phyloP scores from a whole-genome alignment of 2,329 filamentous ascomycete species.

The Cyclaneusma minus region DNA sequence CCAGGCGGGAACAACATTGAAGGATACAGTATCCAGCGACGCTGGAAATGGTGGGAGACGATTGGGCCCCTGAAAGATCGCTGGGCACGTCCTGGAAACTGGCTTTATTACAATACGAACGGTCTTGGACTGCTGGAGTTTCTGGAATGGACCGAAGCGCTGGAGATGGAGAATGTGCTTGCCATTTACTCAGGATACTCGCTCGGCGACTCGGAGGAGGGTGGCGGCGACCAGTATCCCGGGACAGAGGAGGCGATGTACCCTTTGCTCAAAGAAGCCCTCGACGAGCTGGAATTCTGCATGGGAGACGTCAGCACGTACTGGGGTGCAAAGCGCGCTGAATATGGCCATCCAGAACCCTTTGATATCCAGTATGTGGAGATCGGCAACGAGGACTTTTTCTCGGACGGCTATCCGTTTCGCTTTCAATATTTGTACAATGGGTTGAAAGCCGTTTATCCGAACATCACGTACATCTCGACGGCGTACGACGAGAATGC shows the following conservation, averaged over 20 bases:
- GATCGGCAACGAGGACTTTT: slow-evolving; percentile 53
- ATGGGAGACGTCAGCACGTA: slow-evolving; percentile 24
- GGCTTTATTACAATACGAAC: slow-evolving; percentile 25
- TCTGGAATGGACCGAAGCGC: slow-evolving; percentile 24
- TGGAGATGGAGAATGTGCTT: slow-evolving; percentile 27
- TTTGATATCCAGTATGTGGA: slow-evolving; percentile 47
- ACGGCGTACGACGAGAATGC: slow-evolving; percentile 9
- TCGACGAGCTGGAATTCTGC: slow-evolving; percentile 36
- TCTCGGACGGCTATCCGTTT: slow-evolving; percentile 14
- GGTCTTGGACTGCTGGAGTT: slow-evolving; percentile 21
- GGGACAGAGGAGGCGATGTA: slow-evolving; percentile 7
- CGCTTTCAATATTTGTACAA: slow-evolving; percentile 3
- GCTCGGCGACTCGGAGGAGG: not conserved
- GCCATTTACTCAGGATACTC: slow-evolving; percentile 18
- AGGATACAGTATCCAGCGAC: slow-evolving; percentile 7
- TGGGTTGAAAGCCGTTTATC: slow-evolving; percentile 3
- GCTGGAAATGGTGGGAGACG: slow-evolving; percentile 19
- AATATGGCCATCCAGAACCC: slow-evolving; percentile 44
- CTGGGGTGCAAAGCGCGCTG: slow-evolving; percentile 27
- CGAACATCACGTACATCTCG: slow-evolving; percentile 6
- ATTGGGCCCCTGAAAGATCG: slow-evolving; percentile 19
- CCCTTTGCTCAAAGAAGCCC: slow-evolving; percentile 29
- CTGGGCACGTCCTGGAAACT: slow-evolving; percentile 21
- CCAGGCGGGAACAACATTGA: slow-evolving; percentile 47
- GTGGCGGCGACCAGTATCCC: slow-evolving; percentile 3